Conservation (phyloP, 2,329 filamentous ascomycete species). For the Furcasterigmium furcatum region DNA sequence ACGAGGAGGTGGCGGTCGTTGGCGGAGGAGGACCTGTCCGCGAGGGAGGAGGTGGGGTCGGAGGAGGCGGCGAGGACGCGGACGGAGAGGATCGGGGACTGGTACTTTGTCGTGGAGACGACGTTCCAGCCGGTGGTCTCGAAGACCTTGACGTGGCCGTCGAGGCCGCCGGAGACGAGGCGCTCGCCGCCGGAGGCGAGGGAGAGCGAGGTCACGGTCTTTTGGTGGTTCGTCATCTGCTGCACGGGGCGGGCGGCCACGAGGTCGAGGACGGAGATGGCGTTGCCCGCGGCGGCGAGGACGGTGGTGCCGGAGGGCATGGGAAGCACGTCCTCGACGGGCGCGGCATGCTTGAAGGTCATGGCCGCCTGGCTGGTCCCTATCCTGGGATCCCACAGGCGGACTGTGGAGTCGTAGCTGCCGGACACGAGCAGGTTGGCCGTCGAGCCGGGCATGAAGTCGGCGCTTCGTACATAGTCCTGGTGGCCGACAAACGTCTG, state of each 20-base stretch:
- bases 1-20: conserved; percentile 93
- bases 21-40: conserved; percentile 27
- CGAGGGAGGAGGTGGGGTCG: conserved; percentile 33
- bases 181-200: conserved; percentile 77
- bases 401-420: conserved; percentile 91
- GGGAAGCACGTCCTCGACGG: conserved; percentile 84
- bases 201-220: conserved; percentile 87
- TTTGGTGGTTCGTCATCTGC: conserved; percentile 91
- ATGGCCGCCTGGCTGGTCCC: conserved; percentile 68
- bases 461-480: conserved; percentile 87
- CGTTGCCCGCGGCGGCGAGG: conserved; percentile 78
- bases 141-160: conserved; percentile 96
- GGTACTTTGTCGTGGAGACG: conserved; percentile 91
- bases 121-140: conserved; percentile 95
- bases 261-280: conserved; percentile 88
- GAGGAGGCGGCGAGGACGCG: conserved; percentile 68
- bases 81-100: conserved; percentile 83
- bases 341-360: conserved; percentile 91
- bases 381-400: conserved; percentile 86
- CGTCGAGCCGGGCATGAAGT: conserved; percentile 73
- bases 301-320: conserved; percentile 84
- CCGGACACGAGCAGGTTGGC: conserved; percentile 82
- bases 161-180: conserved; percentile 82
- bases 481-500: conserved; percentile 80
- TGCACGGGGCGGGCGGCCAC: conserved; percentile 86